Base-by-base conservation (phyloP, 768 basidiomycete genomes). In the Auriscalpium vulgare region DNA sequence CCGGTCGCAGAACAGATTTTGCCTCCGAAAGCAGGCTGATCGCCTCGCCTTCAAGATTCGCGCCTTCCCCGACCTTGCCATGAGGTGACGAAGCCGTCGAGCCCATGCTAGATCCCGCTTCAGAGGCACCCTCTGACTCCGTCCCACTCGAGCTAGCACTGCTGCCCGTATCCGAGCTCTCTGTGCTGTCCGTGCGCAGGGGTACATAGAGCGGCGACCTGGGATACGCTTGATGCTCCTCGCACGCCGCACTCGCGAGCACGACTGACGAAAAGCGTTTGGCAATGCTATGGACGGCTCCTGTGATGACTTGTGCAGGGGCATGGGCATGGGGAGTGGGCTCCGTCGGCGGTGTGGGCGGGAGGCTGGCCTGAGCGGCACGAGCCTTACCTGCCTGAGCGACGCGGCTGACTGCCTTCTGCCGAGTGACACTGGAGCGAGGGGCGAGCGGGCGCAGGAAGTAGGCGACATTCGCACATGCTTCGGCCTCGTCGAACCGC, bases 401-500 rank as follows among this genome's bases (percentile, higher is more conserved):
- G 11, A 85, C 81, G 60, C 69, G 75, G 60, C 74, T 79, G 37
- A 85, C 74, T 16, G 83, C 82, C 19, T 78, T 73, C 13, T 77
- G 71, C 44, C 83, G 74, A 37, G 75, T 73, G 63, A 72, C 81
- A 64, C 73, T 40, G 16, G 56, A 35, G 43, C 56, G 59, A 6
- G n/a, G 37, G 50, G 63, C 51, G 45, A 63, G 59, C 37, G 57
- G 51, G 16, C 63, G 57, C 74, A 89, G 76, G 71, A 89, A 85
- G 3, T 88, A 85, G 10, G 76, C 79, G 72, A 97, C 94, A 55
- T 75, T 72, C 45, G 60, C 60, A 60, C 79, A 68, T 9, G 87
- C 85, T 64, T 97, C 93, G 29, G 74, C 71, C 72, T 99, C 95
- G 62, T 83, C 79, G 68, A 97, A 91, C 49, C 91, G 84, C 55